phyloP scores from a whole-genome alignment of 2,329 filamentous ascomycete genomes.

The Pleomassaria siparia region DNA sequence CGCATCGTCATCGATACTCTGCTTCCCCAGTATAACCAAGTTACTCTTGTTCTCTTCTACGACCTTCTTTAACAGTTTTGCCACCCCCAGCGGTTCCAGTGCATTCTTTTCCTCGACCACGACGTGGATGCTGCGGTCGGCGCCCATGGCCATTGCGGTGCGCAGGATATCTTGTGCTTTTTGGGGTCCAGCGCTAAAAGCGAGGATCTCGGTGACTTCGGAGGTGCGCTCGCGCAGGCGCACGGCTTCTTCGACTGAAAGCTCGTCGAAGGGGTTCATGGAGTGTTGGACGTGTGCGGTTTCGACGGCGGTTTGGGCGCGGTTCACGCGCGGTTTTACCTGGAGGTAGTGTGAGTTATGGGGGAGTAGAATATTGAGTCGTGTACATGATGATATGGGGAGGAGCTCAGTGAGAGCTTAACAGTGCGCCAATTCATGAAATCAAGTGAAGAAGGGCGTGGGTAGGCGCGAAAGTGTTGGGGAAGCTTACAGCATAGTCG shows the following conservation, averaged over 20 bases:
- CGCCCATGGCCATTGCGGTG: constrained; percentile 98
- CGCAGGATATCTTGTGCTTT: constrained; percentile 88
- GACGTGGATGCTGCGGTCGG: constrained; percentile 87
- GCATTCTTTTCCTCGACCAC: constrained; percentile 61
- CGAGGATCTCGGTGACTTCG: constrained; percentile 87
- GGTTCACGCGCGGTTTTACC: constrained; percentile 72
- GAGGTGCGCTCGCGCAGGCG: constrained; percentile 79
- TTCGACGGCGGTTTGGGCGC: constrained; percentile 81
- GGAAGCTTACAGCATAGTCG: constrained; percentile 56
- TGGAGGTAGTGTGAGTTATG: constrained; percentile 31
- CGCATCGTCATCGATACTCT: constrained; percentile 96
- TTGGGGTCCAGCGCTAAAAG: constrained; percentile 81
- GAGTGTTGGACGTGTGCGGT: constrained; percentile 93
- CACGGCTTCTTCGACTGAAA: constrained; percentile 94
- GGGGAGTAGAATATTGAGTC: not conserved
- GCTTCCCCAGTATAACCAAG: constrained; percentile 91
- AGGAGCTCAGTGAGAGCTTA: not conserved
- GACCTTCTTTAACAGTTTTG: constrained; percentile 79
- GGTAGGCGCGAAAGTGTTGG: not conserved
- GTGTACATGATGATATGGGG: not conserved
- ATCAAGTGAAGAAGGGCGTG: not conserved
- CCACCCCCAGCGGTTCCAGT: constrained; percentile 86
- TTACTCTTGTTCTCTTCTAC: constrained; percentile 86
- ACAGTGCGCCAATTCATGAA: not conserved
- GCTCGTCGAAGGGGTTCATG: constrained; percentile 99